Base-by-base conservation (phyloP, 2,329 filamentous ascomycete genomes). In the Gnomoniopsis smithogilvyi region DNA sequence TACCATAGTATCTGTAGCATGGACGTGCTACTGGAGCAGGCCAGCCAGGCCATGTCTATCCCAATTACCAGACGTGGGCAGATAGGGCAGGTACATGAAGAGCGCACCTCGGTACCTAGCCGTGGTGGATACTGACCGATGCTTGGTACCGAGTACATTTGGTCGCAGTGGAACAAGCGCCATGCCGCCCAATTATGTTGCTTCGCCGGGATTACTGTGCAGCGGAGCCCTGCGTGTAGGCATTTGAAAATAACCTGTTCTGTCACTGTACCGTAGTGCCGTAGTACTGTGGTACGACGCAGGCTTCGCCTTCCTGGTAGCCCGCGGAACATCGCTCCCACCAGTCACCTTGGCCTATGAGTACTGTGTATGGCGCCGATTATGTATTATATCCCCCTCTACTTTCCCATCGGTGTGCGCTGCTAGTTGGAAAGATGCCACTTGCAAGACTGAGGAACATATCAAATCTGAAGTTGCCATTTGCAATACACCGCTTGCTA, bases 101-200 rank as follows among this genome's bases (percentile, higher is more conserved):
- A n/a, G 22, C 10, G 36, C 56, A 56, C 26, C 36, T 10, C 46
- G 19, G 55, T 57, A 30, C 51, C 30, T 34, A 21, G 30, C 19
- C 19, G 14, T 11, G 33, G 38, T 36, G 38, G 34, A 65, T 67
- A 64, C 63, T 57, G 56, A 64, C 63, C 56, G 56, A 64, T 65
- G n/a, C n/a, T n/a, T n/a, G n/a, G n/a, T n/a, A n/a, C n/a, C n/a
- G n/a, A n/a, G n/a, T n/a, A 67, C 66, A 55, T 61, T 55, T 56
- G 45, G 52, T 58, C 61, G 62, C 51, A 53, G 58, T 63, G 59
- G 60, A 63, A 62, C 66, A 68, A 67, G 67, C 68, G 67, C 67
- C 67, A 67, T 69, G 68, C 63, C 64, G 64, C 67, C 63, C 62
- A 65, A 64, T 66, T 63, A 64, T 64, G 63, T 58, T 51, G 48